phyloP scores from a whole-genome alignment of 2,329 filamentous ascomycete species.

The Paraphaeosphaeria sporulosa region DNA sequence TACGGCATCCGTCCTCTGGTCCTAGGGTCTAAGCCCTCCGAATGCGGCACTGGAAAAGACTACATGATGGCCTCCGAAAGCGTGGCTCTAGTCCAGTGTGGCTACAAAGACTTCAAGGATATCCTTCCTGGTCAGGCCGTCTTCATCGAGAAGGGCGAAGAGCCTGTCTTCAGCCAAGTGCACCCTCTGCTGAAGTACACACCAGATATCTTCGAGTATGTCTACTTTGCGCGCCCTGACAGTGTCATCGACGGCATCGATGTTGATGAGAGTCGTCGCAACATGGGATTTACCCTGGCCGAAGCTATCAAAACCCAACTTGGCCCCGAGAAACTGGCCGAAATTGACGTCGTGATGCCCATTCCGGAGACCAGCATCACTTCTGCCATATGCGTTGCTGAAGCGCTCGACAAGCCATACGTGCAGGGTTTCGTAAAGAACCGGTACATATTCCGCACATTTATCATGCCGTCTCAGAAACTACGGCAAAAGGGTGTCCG shows the following conservation, averaged over 20 bases:
- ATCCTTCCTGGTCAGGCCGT: slow-evolving; percentile 86
- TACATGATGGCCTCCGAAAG: slow-evolving; percentile 94
- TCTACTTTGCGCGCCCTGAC: slow-evolving; percentile 87
- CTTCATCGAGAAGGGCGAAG: slow-evolving; percentile 79
- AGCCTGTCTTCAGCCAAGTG: slow-evolving; percentile 79
- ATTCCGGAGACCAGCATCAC: slow-evolving; percentile 86
- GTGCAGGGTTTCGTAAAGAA: slow-evolving; percentile 89
- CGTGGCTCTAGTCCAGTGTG: slow-evolving; percentile 81
- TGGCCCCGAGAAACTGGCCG: slow-evolving; percentile 71
- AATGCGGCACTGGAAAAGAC: slow-evolving; percentile 71
- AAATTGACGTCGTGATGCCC: slow-evolving; percentile 86
- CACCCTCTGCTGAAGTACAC: slow-evolving; percentile 73
- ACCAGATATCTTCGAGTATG: slow-evolving; percentile 86
- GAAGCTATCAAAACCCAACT: slow-evolving; percentile 73
- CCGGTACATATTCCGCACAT: slow-evolving; percentile 86
- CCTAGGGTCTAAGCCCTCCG: slow-evolving; percentile 75
- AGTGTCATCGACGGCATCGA: slow-evolving; percentile 86
- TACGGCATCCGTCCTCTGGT: slow-evolving; percentile 85
- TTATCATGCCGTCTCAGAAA: slow-evolving; percentile 85
- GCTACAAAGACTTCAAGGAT: slow-evolving; percentile 78
- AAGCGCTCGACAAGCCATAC: slow-evolving; percentile 77
- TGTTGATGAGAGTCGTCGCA: slow-evolving; percentile 81
- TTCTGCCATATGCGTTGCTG: slow-evolving; percentile 78
- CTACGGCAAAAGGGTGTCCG: slow-evolving; percentile 85
- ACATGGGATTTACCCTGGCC: slow-evolving; percentile 85